Base-by-base conservation (phyloP, 805 yeast species). In the Suhomyces kilbournensis region DNA sequence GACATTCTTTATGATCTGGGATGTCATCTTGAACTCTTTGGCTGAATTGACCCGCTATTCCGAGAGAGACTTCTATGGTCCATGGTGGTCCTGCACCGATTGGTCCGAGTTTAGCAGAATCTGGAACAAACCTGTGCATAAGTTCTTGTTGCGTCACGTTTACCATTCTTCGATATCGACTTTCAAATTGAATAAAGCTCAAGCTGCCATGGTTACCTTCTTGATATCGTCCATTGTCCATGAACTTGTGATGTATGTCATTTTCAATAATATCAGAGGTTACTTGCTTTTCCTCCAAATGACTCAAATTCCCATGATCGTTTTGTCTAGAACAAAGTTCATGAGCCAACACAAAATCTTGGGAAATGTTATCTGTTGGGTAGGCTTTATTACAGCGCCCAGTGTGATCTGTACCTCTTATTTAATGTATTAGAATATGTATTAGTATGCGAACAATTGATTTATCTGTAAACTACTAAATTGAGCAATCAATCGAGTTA, bases 81-180 rank as follows among this genome's bases (percentile, higher is more conserved):
- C 90, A 44, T 96, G 99, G 99, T 94, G 99, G 99, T 90, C 92
- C 60, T 88, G 96, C 55, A 83, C 86, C 17, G 87, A 90, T 42
- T 94, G 97, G 97, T 88, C 88, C 52, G 92, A 92, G 65, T 94
- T 89, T 67, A 86, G 97, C 9, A 78, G 97, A 57, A 84, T 88
- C 56, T 96, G 99, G 99, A 94, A 94, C 66, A 80, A 82, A 8
- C 97, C 98, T 0, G 98, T 94, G 20, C 97, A 94, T 67, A 81
- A 83, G 62, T 94, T 94, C 60, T 72, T 94, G 53, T 74, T 92
- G 44, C 80, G 98, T 58, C 99, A 96, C 65, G 98, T 94, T 2
- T 96, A 94, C 68, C 97, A 92, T 65, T 85, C 96, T 23, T 83
- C 94, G 8, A 88, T 93, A 53, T 83, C 94, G 58, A 84, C 90